These are phyloP conservation scores for Phascolomyces articulosus DNA, from an alignment of 371 early-diverging fungal genomes.

Conservation along the genomic window DNA sequence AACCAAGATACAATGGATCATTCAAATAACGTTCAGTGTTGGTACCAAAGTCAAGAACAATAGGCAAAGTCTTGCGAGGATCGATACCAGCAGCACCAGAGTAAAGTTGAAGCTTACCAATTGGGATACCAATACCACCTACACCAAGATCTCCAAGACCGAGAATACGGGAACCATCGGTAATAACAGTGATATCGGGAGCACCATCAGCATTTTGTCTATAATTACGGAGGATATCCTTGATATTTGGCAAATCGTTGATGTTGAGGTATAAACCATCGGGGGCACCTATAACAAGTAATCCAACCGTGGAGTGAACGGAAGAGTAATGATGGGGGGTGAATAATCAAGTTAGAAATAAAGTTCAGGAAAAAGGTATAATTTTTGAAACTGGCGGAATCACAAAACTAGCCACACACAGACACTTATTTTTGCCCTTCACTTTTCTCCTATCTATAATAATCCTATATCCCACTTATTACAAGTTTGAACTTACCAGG, in stretches of 20 bases:
- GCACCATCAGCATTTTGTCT: slow-evolving; percentile 42
- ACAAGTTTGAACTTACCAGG: slow-evolving; percentile 63
- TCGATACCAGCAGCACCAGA: slow-evolving; percentile 90
- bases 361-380: background rate
- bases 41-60: slow-evolving; percentile 89
- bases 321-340: too few relatives aligned
- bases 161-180: slow-evolving; percentile 92
- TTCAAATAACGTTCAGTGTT: slow-evolving; percentile 75
- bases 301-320: background rate
- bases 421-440: too few relatives aligned
- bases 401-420: background rate
- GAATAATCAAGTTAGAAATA: background rate
- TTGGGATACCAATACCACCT: slow-evolving; percentile 91
- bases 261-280: slow-evolving; percentile 89
- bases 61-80: slow-evolving; percentile 85
- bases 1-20: slow-evolving; percentile 91
- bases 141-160: slow-evolving; percentile 93
- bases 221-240: slow-evolving; percentile 68
- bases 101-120: slow-evolving; percentile 91
- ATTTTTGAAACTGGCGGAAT: background rate
- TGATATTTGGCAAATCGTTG: slow-evolving; percentile 71
- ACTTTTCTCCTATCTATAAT: too few relatives aligned
- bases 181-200: slow-evolving; percentile 86
- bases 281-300: slow-evolving; percentile 32
- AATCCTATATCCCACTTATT: too few relatives aligned